A percentile compares a stretch with the other conserved stretches of the same genome.
Evolutionary conservation across 371 early-diverging fungal genomes (phyloP).

Genomic region (Rhizopus stolonifer): DNA sequence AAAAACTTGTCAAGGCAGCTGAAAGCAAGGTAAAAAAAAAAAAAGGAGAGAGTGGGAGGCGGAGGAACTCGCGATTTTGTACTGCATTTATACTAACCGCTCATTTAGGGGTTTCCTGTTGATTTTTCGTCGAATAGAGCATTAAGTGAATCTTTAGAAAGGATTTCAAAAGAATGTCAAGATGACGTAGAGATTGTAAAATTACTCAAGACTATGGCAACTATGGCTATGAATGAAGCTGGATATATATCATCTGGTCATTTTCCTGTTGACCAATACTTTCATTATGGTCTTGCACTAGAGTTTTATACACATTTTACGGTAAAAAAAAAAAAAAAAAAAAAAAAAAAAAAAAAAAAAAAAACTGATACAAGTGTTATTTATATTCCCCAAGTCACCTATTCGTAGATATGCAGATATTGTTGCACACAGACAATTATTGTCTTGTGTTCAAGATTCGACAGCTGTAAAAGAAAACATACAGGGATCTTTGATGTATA

Average conservation of each 20-base stretch:
- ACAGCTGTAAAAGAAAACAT: conserved; percentile 19
- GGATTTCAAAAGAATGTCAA: conserved; percentile 30
- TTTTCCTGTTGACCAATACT: conserved; percentile 45
- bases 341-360: no score
- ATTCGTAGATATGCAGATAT: conserved; percentile 99
- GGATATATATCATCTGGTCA: conserved; percentile 63
- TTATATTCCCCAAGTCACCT: conserved; percentile 70
- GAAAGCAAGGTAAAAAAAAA: conserved; percentile 43
- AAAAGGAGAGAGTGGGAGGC: no score
- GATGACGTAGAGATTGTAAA: conserved; percentile 58
- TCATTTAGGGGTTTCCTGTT: conserved; percentile 51
- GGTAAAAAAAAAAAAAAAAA: conserved; percentile 31
- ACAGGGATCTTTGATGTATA: conserved; percentile 30
- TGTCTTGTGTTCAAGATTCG: conserved; percentile 44
- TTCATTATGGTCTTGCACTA: conserved; percentile 87
- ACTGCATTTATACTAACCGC: background rate
- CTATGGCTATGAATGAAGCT: conserved; percentile 79
- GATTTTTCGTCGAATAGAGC: conserved; percentile 68
- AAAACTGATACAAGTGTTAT: background rate
- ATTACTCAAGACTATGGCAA: conserved; percentile 73
- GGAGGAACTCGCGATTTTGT: no score
- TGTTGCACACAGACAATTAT: conserved; percentile 89
- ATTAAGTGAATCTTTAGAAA: conserved; percentile 60
- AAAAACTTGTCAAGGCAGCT: conserved; percentile 67
- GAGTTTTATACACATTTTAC: conserved; percentile 95